phyloP scores from a whole-genome alignment of 768 basidiomycete species.

The Amanita pseudoporphyria region DNA sequence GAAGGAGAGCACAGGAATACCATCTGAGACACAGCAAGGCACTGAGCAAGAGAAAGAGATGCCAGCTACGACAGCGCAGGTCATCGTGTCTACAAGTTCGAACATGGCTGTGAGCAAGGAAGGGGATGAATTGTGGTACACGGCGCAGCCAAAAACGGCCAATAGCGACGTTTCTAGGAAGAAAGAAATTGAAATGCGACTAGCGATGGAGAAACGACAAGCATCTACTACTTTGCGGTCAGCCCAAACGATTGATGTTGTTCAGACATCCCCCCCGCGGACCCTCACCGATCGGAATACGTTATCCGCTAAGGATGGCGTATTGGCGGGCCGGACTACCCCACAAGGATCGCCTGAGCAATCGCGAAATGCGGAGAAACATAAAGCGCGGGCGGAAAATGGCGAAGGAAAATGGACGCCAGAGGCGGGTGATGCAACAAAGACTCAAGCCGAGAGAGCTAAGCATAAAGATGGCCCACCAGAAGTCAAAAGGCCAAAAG shows the following conservation, averaged over 20 bases:
- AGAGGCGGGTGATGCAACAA: conserved; percentile 19
- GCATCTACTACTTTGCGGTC: neutral
- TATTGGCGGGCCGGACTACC: neutral
- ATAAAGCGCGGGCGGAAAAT: conserved; percentile 19
- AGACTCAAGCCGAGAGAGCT: conserved; percentile 19
- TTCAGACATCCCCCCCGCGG: neutral
- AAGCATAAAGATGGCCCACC: conserved; percentile 10
- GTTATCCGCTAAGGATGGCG: neutral
- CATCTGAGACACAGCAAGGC: neutral
- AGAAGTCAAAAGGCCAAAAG: neutral
- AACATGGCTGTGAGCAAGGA: no score
- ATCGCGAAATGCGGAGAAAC: conserved; percentile 12
- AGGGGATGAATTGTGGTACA: neutral
- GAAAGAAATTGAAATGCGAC: neutral
- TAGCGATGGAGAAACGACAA: conserved; percentile 8
- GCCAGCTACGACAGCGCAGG: neutral
- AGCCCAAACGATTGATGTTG: neutral
- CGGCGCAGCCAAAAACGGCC: neutral
- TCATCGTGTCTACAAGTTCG: neutral
- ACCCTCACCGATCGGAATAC: neutral
- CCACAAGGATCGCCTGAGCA: conserved; percentile 1
- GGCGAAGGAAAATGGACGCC: conserved; percentile 21
- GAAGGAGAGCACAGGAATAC: neutral
- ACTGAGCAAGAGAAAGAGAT: neutral
- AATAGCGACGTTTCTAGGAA: neutral